Conservation (phyloP, 2,329 filamentous ascomycete species). For the Incumbomyces lentus region DNA sequence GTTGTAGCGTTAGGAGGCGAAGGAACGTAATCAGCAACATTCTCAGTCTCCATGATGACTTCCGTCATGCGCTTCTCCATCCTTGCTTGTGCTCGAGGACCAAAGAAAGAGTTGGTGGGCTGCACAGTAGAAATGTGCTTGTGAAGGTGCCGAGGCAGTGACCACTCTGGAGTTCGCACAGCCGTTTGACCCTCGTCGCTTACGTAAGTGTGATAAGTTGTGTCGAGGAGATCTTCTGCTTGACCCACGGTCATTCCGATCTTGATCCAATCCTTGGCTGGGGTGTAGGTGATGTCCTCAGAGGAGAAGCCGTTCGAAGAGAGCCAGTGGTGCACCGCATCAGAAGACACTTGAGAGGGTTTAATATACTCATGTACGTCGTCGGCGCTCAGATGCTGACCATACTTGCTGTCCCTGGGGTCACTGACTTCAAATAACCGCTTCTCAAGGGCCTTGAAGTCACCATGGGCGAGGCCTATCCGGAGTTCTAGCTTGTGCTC, state of each 20-base stretch:
- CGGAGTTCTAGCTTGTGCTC: slow-evolving; percentile 42
- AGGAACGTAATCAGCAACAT: slow-evolving; percentile 2
- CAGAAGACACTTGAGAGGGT: slow-evolving; percentile 6
- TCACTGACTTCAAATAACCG: slow-evolving; percentile 1
- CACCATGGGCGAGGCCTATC: slow-evolving; percentile 41
- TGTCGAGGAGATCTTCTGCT: slow-evolving; percentile 8
- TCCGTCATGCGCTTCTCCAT: slow-evolving; percentile 6
- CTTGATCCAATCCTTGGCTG: slow-evolving; percentile 7
- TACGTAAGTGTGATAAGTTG: slow-evolving; percentile 5
- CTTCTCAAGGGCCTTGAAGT: slow-evolving; percentile 4
- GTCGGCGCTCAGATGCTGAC: slow-evolving; percentile 7
- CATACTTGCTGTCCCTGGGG: slow-evolving; percentile 5
- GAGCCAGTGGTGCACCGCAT: slow-evolving; percentile 8
- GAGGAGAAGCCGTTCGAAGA: slow-evolving; percentile 1
- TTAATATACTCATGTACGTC: slow-evolving; percentile 6
- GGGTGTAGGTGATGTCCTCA: slow-evolving; percentile 4
- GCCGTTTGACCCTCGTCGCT: slow-evolving; percentile 3
- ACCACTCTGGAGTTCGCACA: slow-evolving; percentile 9
- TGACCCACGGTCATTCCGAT: slow-evolving; percentile 2
- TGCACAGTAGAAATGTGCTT: slow-evolving; percentile 6
- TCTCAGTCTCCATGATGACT: slow-evolving; percentile 2
- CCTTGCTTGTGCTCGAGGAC: slow-evolving; percentile 4
- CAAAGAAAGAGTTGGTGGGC: slow-evolving; percentile 10
- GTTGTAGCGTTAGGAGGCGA: slow-evolving; percentile 7
- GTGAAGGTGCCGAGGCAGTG: slow-evolving; percentile 8